Percentiles rank a stretch among this genome's conserved stretches.
Evolutionary conservation across 768 basidiomycete genomes (phyloP).

Genomic region (Lactarius vividus): DNA sequence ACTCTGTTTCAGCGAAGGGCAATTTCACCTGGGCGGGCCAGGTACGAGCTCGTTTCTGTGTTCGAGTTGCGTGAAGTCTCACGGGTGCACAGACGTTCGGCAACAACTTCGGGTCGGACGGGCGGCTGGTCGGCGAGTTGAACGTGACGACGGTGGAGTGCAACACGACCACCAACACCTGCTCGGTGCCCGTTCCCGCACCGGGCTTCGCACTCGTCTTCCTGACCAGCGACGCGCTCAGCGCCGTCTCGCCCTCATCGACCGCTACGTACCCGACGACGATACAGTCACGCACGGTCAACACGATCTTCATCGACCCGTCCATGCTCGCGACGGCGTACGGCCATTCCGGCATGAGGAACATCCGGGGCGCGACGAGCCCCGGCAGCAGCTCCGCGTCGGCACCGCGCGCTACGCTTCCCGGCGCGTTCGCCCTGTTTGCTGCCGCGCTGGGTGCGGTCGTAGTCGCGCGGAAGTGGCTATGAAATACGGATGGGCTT

Average conservation of each 20-base stretch:
- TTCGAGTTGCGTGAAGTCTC: neutral
- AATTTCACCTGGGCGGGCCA: conserved; percentile 81
- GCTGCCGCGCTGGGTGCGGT: conserved; percentile 7
- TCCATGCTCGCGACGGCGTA: conserved; percentile 60
- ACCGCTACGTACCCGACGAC: too few species aligned
- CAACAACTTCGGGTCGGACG: conserved; percentile 59
- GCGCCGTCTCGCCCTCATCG: too few species aligned
- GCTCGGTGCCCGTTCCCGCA: too few species aligned
- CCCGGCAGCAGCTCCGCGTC: neutral
- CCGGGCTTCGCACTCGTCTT: too few species aligned
- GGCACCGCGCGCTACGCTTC: neutral
- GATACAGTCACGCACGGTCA: conserved; percentile 35
- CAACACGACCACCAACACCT: conserved; percentile 44
- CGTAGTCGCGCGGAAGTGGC: neutral
- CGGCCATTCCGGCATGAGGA: conserved; percentile 43
- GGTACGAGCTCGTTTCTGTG: conserved; percentile 36
- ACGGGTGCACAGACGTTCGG: conserved; percentile 51
- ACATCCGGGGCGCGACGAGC: conserved; percentile 39
- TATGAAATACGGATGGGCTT: neutral
- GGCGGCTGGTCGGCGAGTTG: conserved; percentile 53
- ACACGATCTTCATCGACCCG: conserved; percentile 56
- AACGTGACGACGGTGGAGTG: conserved; percentile 38
- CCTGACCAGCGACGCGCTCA: too few species aligned
- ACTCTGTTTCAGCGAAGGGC: conserved; percentile 53
- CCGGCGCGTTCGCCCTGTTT: neutral